Evolutionary conservation across 441 rosid genomes (phyloP).

Genomic region (Eugenia klotzschiana): DNA sequence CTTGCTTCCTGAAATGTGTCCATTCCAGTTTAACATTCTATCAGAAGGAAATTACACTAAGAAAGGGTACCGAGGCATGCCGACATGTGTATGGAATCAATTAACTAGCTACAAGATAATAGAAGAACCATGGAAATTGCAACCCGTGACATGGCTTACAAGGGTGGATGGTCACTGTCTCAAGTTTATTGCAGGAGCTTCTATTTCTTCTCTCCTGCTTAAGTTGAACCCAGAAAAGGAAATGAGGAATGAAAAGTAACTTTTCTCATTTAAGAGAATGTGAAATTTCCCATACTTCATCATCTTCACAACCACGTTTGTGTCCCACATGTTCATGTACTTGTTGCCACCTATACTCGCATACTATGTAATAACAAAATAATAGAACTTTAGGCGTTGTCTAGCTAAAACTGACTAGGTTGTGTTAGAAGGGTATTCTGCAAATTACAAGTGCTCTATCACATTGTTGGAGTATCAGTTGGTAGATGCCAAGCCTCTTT

Average conservation of each 20-base stretch:
- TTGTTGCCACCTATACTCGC: neutral
- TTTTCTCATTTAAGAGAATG: neutral
- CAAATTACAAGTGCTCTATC: neutral
- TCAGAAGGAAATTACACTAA: neutral
- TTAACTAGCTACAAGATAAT: neutral
- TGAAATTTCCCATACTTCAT: neutral
- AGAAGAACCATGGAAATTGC: neutral
- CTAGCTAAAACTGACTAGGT: neutral
- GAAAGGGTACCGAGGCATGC: neutral
- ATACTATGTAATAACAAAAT: neutral
- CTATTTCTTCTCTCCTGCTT: neutral
- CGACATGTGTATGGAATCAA: neutral
- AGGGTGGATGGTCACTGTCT: neutral
- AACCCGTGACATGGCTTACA: neutral
- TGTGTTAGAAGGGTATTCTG: neutral
- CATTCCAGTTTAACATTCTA: neutral
- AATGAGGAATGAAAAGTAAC: neutral
- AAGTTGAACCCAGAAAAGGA: neutral
- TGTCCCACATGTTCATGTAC: neutral
- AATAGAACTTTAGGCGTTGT: neutral
- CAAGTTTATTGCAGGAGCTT: neutral
- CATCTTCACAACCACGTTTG: neutral
- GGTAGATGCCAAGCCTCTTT: neutral
- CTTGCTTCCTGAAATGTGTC: neutral
- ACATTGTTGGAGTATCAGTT: neutral